These are phyloP conservation scores for Aegilops umbellulata DNA, from an alignment of 176 grass and related monocot species.

Conservation along the genomic window DNA sequence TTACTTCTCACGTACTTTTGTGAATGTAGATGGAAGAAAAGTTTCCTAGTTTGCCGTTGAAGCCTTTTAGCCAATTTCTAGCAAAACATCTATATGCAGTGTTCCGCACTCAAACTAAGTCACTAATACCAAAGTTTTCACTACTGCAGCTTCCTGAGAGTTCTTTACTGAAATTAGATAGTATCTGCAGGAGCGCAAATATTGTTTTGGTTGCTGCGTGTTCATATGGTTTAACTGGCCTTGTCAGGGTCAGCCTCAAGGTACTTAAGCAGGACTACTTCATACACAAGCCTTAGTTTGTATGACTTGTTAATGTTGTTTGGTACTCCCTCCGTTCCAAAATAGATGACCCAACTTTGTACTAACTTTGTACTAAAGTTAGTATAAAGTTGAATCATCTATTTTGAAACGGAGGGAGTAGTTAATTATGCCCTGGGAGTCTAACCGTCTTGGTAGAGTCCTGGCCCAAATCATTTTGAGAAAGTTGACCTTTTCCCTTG, in stretches of 20 bases:
- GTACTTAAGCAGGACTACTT: slow-evolving; percentile 29
- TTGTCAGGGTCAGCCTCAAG: slow-evolving; percentile 90
- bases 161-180: slow-evolving; percentile 82
- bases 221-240: slow-evolving; percentile 85
- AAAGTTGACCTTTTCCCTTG: slow-evolving; percentile 21
- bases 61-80: neutral
- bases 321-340: too few species aligned
- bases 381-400: too few species aligned
- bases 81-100: neutral
- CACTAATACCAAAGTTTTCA: slow-evolving; percentile 18
- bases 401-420: too few species aligned
- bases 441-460: neutral
- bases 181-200: slow-evolving; percentile 74
- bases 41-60: neutral
- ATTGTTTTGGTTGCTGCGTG: slow-evolving; percentile 74
- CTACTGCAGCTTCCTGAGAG: slow-evolving; percentile 64
- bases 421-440: neutral
- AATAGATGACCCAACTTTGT: too few species aligned
- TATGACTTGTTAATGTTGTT: neutral
- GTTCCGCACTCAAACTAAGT: neutral
- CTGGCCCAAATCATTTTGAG: neutral
- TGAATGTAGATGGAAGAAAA: neutral
- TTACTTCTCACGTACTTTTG: slow-evolving; percentile 3
- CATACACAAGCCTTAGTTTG: neutral
- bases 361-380: too few species aligned